A percentile compares a stretch with the other conserved stretches of the same genome.
Evolutionary conservation across 192 early-diverging fungal species (phyloP).

Genomic region (Umbelopsis vinacea): DNA sequence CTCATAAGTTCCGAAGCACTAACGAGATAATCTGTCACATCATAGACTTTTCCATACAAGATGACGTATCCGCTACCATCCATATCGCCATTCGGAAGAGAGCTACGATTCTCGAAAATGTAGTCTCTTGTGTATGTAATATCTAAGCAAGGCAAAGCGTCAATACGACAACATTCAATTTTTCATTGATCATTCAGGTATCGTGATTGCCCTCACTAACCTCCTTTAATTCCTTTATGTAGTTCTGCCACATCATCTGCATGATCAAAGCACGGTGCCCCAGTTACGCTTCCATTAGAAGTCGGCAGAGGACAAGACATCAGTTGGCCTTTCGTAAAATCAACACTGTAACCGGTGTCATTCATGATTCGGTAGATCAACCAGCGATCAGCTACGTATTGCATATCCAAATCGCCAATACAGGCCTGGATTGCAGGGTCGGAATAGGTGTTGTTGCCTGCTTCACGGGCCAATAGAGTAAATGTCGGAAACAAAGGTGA

Average conservation of each 20-base stretch:
- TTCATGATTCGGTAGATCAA: slow-evolving; percentile 29
- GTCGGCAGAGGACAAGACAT: slow-evolving; percentile 37
- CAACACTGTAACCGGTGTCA: slow-evolving; percentile 33
- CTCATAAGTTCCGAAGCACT: slow-evolving; percentile 30
- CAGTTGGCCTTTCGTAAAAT: slow-evolving; percentile 20
- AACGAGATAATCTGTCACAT: slow-evolving; percentile 43
- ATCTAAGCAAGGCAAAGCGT: slow-evolving; percentile 29
- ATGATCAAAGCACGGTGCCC: slow-evolving; percentile 37
- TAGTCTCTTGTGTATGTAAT: slow-evolving; percentile 27
- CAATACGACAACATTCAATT: too few relatives aligned
- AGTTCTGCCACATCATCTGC: slow-evolving; percentile 14
- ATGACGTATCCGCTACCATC: slow-evolving; percentile 34
- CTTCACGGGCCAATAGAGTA: slow-evolving; percentile 31
- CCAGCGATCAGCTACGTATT: slow-evolving; percentile 37
- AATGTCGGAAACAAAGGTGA: slow-evolving; percentile 43
- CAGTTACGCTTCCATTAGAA: slow-evolving; percentile 27
- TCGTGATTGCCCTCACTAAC: slow-evolving; percentile 17
- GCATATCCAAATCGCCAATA: slow-evolving; percentile 27
- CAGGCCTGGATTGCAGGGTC: slow-evolving; percentile 28
- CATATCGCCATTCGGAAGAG: slow-evolving; percentile 18
- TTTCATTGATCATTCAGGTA: neutral
- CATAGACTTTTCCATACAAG: slow-evolving; percentile 37
- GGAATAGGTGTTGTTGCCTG: slow-evolving; percentile 9
- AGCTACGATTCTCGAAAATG: slow-evolving; percentile 20
- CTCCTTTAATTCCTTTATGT: slow-evolving; percentile 35